Conservation (phyloP, 108 stramenopile genomes). For the Chaetoceros tenuissimus region DNA sequence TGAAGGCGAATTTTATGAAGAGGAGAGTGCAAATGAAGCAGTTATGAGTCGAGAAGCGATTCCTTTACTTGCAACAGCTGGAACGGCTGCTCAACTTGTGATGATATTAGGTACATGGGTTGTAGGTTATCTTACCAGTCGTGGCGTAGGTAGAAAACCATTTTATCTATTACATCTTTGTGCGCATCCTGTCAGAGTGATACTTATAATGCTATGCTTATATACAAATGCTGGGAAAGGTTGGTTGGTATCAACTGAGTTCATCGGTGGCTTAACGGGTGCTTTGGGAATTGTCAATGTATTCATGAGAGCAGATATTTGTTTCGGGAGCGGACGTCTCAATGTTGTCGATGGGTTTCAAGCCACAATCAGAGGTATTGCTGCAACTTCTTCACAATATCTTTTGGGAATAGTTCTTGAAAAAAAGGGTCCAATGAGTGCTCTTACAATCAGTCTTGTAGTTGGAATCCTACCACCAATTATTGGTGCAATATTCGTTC, state of each 20-base stretch:
- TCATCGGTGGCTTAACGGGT: conserved; percentile 19
- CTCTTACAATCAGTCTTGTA: conserved; percentile 15
- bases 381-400: conserved; percentile 14
- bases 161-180: conserved; percentile 21
- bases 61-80: conserved; percentile 19
- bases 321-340: conserved; percentile 22
- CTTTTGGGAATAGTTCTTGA: conserved; percentile 15
- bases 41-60: conserved; percentile 19
- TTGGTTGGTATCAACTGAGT: conserved; percentile 21
- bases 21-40: conserved; percentile 3
- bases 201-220: conserved; percentile 10
- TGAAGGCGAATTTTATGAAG: not conserved
- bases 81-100: conserved; percentile 17
- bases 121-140: conserved; percentile 17
- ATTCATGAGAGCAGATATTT: conserved; percentile 25
- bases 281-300: conserved; percentile 22
- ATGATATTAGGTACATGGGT: conserved; percentile 22
- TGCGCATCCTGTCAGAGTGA: conserved; percentile 17
- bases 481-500: conserved; percentile 18
- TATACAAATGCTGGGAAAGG: conserved; percentile 23
- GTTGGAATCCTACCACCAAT: conserved; percentile 21
- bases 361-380: conserved; percentile 18
- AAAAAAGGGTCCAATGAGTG: conserved; percentile 15
- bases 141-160: conserved; percentile 21
- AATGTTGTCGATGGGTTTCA: conserved; percentile 24